phyloP scores from a whole-genome alignment of 2,329 filamentous ascomycete genomes.

The Claviceps sp. region DNA sequence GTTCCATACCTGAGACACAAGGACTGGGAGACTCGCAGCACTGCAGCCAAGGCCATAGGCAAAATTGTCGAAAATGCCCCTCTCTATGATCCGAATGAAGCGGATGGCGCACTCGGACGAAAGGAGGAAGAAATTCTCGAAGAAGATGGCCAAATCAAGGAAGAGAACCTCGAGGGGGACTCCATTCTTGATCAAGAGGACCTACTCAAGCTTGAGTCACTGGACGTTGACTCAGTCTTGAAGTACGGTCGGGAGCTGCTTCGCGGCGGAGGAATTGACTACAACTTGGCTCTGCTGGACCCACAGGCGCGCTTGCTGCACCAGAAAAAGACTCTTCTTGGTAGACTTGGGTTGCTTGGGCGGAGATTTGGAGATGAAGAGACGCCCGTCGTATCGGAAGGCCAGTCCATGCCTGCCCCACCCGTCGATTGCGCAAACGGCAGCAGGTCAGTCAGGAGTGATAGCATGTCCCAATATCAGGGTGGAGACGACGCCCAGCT shows the following conservation, averaged over 20 bases:
- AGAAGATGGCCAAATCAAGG: slow-evolving; percentile 37
- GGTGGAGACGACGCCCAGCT: slow-evolving; percentile 54
- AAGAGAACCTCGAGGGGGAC: slow-evolving; percentile 45
- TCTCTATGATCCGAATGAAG: slow-evolving; percentile 74
- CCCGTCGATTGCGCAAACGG: slow-evolving; percentile 29
- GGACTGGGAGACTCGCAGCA: slow-evolving; percentile 92
- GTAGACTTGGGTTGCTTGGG: slow-evolving; percentile 72
- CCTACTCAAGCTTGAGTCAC: slow-evolving; percentile 55
- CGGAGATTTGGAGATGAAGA: slow-evolving; percentile 78
- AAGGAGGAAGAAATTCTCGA: slow-evolving; percentile 25
- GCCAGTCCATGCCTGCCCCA: slow-evolving; percentile 26
- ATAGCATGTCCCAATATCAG: slow-evolving; percentile 26
- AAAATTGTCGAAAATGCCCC: slow-evolving; percentile 87
- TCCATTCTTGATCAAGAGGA: slow-evolving; percentile 37
- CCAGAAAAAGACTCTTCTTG: slow-evolving; percentile 77
- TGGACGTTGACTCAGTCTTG: slow-evolving; percentile 70
- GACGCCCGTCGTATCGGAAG: slow-evolving; percentile 43
- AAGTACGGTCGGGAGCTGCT: slow-evolving; percentile 74
- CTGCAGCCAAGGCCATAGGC: slow-evolving; percentile 85
- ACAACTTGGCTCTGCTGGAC: slow-evolving; percentile 67
- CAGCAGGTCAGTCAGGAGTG: slow-evolving; percentile 19
- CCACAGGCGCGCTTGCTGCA: slow-evolving; percentile 68
- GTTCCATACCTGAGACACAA: slow-evolving; percentile 92
- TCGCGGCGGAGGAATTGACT: slow-evolving; percentile 77
- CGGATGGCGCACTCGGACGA: slow-evolving; percentile 38